Evolutionary conservation across 1,139 yeast genomes (phyloP), one percentile per base, ranked within the genome.

Genomic region (Pichia sp.): DNA sequence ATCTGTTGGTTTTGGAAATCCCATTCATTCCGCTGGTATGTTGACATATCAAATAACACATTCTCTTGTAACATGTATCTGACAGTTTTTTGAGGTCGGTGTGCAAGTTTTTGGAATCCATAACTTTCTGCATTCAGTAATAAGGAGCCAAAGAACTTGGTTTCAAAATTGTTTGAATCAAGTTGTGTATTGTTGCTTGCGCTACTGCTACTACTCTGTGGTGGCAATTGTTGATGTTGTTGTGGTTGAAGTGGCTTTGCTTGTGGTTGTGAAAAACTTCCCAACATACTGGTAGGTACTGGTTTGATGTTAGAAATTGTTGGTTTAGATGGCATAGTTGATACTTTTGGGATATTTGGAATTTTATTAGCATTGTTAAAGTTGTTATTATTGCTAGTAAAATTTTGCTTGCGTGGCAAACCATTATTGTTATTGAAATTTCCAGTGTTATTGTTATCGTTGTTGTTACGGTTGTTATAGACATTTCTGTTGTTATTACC

Each of bases 1-100:
- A 66, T 65, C 38, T 63, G 58, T 58, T 82, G 88, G 55, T 81
- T 83, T 14, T 67, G 60, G n/a, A 63, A 56, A 54, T 82, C 88
- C 86, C 86, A 82, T 15, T 65, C 64, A 52, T 75, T 75, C 34
- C 65, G 70, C 0, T 48, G 42, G 45, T 68, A 63, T 2, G 60
- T 56, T 17, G 50, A 50, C 43, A 58, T 53, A 42, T 59, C 59
- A 42, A 66, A 62, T 32, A 61, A 51, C 4, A 59, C 58, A 27
- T 60, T 61, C 34, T 62, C 65, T 35, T 61, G 56, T 21, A 64
- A 49, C 47, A 66, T 34, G 42, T 66, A 66, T 24, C 58, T 57
- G 7, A 68, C 67, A 2, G 50, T 46, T 12, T 46, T 50, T 10
- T 48, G 58, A 5, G 44, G 48, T 8, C 46, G 47, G 15, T 50